Evolutionary conservation across 2,329 filamentous ascomycete genomes (phyloP).

Genomic region (Hymenoscyphus scutula): DNA sequence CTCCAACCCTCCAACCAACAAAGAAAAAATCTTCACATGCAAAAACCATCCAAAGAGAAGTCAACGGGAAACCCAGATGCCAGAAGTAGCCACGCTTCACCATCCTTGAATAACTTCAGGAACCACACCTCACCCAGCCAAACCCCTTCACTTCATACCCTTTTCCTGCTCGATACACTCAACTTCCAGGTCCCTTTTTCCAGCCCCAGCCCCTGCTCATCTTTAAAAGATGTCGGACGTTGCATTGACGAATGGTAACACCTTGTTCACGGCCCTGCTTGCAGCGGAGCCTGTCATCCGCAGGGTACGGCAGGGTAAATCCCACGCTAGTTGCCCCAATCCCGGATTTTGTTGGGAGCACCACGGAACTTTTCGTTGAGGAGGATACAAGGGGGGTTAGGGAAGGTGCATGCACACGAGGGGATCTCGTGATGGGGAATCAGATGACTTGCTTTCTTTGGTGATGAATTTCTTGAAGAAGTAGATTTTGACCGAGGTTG

Average conservation of each 20-base stretch:
- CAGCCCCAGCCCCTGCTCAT: not conserved
- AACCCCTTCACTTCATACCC: slow-evolving; percentile 17
- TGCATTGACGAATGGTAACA: slow-evolving; percentile 22
- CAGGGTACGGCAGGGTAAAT: no score
- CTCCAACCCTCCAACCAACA: not conserved
- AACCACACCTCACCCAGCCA: slow-evolving; percentile 15
- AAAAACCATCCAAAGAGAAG: not conserved
- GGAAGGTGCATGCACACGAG: no score
- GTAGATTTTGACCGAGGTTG: no score
- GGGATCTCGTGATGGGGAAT: no score
- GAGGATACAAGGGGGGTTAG: no score
- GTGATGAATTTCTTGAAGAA: no score
- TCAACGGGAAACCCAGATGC: not conserved
- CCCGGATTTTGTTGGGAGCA: no score
- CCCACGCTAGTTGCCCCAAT: no score
- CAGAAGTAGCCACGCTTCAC: not conserved
- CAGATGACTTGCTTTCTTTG: no score
- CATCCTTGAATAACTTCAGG: not conserved
- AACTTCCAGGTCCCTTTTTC: not conserved
- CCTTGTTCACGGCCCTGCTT: not conserved
- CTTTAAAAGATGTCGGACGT: slow-evolving; percentile 17
- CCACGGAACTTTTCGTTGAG: no score
- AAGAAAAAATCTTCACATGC: not conserved
- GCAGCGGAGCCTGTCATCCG: not conserved
- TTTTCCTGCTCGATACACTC: not conserved